A percentile compares a stretch with the other conserved stretches of the same genome.
These are phyloP conservation scores for Neoconidiobolus thromboides DNA, from an alignment of 371 early-diverging fungal genomes.

Conservation along the genomic window DNA sequence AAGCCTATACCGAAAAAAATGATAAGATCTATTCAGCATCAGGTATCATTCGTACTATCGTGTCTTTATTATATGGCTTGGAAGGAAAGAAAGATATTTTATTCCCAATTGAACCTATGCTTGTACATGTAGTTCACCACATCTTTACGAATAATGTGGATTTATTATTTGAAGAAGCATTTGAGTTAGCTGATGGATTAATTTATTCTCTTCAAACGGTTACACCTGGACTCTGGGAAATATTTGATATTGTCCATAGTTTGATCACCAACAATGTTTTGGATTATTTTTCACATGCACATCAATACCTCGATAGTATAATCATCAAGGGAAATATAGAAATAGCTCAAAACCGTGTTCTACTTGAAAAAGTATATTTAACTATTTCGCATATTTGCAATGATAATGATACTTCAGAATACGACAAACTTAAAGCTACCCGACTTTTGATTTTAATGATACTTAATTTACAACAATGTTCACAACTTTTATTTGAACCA, in stretches of 20 bases:
- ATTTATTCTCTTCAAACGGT: slow-evolving; percentile 59
- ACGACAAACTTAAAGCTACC: slow-evolving; percentile 38
- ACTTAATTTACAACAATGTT: slow-evolving; percentile 49
- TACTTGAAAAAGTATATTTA: slow-evolving; percentile 42
- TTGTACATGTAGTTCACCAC: slow-evolving; percentile 47
- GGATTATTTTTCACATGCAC: slow-evolving; percentile 66
- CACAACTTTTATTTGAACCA: slow-evolving; percentile 41
- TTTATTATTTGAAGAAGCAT: slow-evolving; percentile 67
- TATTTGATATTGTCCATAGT: slow-evolving; percentile 51
- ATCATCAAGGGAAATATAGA: slow-evolving; percentile 60
- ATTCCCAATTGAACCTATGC: slow-evolving; percentile 41
- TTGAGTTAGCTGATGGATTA: slow-evolving; percentile 72
- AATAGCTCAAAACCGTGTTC: slow-evolving; percentile 31
- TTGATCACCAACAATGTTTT: slow-evolving; percentile 51
- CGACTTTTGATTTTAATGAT: slow-evolving; percentile 58
- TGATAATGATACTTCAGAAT: slow-evolving; percentile 37
- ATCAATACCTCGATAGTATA: slow-evolving; percentile 69
- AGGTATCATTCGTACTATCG: slow-evolving; percentile 80
- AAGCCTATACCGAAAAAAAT: slow-evolving; percentile 8
- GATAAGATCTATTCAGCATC: slow-evolving; percentile 80
- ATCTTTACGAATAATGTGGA: slow-evolving; percentile 38
- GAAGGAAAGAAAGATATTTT: slow-evolving; percentile 43
- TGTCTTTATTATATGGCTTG: slow-evolving; percentile 51
- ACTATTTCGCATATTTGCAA: slow-evolving; percentile 48
- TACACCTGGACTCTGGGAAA: slow-evolving; percentile 62